Conservation (phyloP, 2,329 filamentous ascomycete species). For the Fusarium proliferatum region DNA sequence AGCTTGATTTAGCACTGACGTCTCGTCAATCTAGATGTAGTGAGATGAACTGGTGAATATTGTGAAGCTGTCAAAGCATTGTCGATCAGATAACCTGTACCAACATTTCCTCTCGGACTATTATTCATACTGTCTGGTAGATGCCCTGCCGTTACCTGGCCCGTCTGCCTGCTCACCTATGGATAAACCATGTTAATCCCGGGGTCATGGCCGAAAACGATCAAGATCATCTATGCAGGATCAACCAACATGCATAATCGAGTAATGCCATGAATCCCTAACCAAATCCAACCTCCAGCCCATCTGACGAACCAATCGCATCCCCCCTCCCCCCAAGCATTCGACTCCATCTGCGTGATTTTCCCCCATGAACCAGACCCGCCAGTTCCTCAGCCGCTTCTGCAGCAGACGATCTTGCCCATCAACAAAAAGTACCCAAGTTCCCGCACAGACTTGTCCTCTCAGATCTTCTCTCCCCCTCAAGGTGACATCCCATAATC, state of each 20-base stretch:
- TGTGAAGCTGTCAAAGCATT: too few relatives aligned
- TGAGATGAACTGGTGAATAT: too few relatives aligned
- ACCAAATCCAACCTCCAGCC: neutral
- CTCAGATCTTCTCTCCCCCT: neutral
- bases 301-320: neutral
- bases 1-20: neutral
- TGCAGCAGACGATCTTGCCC: neutral
- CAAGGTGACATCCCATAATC: neutral
- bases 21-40: neutral
- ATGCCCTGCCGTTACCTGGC: neutral
- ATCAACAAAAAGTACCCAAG: slow-evolving; percentile 10
- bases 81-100: neutral
- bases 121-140: neutral
- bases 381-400: neutral
- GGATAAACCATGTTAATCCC: neutral
- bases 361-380: neutral
- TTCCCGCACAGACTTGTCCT: slow-evolving; percentile 15
- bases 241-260: neutral
- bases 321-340: neutral
- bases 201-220: neutral
- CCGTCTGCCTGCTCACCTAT: neutral
- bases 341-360: slow-evolving; percentile 5
- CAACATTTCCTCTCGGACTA: fast-evolving
- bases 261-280: neutral
- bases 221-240: neutral